Base-by-base conservation (phyloP, 208 protist genomes). In the Blechomonas ayalai region DNA sequence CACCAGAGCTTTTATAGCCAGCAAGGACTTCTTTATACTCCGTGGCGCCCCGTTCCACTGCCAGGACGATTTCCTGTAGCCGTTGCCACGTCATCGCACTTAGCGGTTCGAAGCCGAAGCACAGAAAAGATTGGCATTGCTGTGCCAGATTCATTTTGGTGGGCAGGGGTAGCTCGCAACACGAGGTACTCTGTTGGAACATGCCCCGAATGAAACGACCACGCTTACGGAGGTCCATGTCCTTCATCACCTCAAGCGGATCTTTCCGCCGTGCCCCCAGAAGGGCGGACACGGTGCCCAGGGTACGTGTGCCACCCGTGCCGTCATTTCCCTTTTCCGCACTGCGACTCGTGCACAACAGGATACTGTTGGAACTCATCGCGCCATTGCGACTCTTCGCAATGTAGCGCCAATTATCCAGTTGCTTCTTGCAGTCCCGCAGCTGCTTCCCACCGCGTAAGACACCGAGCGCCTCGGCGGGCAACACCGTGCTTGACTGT, bases 31-130 rank as follows among this genome's bases (percentile, higher is more conserved):
- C 80, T 5, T 49, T 70, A 35, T 84, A 70, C 52, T 88, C 79
- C 27, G 61, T 72, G 4, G 80, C 70, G 20, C 73, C 61, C 3
- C 67, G 65, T 28, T 85, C 67, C 38, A 90, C 64, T 29, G 52
- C 45, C 15, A 18, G 9, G 18, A 77, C 67, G 8, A 43, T 63
- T 7, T 58, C 49, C 19, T 66, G 56, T 26, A 90, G 20, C 15
- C 48, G 31, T 31, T 32, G 6, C 67, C 74, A 85, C 10, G 47
- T 49, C 80, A 92, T 92, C 12, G 45, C 65, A 39, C 52, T 83
- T 7, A 92, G 63, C 15, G 77, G 77, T 35, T 92, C 84, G 65
- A 92, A 90, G 9, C 84, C 84, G 46, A 80, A 77, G 29, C 68
- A 68, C 33, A 92, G 50, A 67, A 92, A 88, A 0, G 77, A 74